Percentiles rank a stretch among this genome's conserved stretches.
phyloP scores from a whole-genome alignment of 208 protist species.

The Trypanosoma brucei region DNA sequence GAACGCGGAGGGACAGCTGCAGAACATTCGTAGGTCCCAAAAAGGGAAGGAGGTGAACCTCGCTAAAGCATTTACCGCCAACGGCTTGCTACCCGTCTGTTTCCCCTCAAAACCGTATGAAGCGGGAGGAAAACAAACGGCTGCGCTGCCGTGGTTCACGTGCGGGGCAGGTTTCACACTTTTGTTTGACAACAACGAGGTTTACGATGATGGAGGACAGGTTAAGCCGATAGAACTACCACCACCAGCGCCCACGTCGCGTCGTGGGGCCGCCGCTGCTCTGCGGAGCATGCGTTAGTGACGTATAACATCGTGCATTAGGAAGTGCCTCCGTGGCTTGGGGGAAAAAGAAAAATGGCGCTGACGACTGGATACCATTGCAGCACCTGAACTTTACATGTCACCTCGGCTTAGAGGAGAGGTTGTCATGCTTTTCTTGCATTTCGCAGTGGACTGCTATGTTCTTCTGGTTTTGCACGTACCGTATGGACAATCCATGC shows the following conservation, averaged over 20 bases:
- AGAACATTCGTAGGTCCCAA: conserved; percentile 27
- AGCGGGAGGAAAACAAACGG: neutral
- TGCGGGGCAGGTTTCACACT: conserved; percentile 55
- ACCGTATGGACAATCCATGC: too few species aligned
- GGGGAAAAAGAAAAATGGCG: too few species aligned
- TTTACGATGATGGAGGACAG: conserved; percentile 29
- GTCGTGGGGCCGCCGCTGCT: conserved; percentile 3
- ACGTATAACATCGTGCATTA: too few species aligned
- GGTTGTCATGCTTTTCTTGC: too few species aligned
- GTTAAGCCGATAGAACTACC: conserved; percentile 50
- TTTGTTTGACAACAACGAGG: conserved; percentile 51
- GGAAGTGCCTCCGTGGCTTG: too few species aligned
- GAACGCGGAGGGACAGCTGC: conserved; percentile 70
- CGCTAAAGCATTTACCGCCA: conserved; percentile 34
- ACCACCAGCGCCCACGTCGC: conserved; percentile 13
- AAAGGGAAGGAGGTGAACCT: conserved; percentile 44
- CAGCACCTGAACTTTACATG: too few species aligned
- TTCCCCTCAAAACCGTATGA: conserved; percentile 11
- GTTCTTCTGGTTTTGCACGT: too few species aligned
- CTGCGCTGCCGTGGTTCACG: conserved; percentile 25
- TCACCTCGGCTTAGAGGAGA: too few species aligned
- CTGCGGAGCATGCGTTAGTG: neutral
- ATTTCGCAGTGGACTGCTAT: too few species aligned
- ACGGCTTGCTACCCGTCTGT: conserved; percentile 37
- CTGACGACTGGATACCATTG: too few species aligned